Percentiles rank a stretch among this genome's conserved stretches.
Evolutionary conservation across 192 early-diverging fungal genomes (phyloP).

Genomic region (Ambispora gerdemannii): DNA sequence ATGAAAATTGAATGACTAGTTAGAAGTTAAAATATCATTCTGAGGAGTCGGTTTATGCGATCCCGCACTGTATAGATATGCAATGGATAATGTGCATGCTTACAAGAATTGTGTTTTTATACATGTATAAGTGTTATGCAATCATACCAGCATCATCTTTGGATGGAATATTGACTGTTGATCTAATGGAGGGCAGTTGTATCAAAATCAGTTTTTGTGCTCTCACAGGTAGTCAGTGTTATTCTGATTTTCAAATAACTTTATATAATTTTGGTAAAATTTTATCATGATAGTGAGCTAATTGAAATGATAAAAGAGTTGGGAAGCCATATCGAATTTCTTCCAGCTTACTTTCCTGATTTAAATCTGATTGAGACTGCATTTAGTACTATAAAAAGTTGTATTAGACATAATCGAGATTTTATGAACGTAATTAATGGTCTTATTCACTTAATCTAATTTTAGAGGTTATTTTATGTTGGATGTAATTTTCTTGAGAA

Average conservation of each 20-base stretch:
- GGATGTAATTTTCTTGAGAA: too few species aligned
- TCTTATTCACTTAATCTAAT: too few species aligned
- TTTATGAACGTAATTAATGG: too few species aligned
- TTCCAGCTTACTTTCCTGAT: conserved; percentile 9
- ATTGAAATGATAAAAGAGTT: neutral
- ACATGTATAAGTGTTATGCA: neutral
- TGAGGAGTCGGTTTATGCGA: too few species aligned
- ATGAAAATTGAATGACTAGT: too few species aligned
- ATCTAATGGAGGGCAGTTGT: conserved; percentile 16
- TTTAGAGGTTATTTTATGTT: too few species aligned
- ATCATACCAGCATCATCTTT: neutral
- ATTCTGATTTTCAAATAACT: neutral
- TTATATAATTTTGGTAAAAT: neutral
- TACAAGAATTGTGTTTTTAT: conserved; percentile 9
- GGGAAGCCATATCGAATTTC: neutral
- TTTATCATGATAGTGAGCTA: neutral
- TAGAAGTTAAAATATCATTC: too few species aligned
- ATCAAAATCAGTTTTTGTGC: neutral
- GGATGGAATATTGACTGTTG: conserved; percentile 8
- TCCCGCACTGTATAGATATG: conserved; percentile 9
- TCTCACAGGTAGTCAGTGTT: conserved; percentile 5
- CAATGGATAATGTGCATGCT: neutral
- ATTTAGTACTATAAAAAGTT: conserved; percentile 16
- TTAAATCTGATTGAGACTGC: conserved; percentile 13
- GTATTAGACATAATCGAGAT: neutral